A percentile compares a stretch with the other conserved stretches of the same genome.
Evolutionary conservation across 371 early-diverging fungal genomes (phyloP).

Genomic region (Rhizopus stolonifer): DNA sequence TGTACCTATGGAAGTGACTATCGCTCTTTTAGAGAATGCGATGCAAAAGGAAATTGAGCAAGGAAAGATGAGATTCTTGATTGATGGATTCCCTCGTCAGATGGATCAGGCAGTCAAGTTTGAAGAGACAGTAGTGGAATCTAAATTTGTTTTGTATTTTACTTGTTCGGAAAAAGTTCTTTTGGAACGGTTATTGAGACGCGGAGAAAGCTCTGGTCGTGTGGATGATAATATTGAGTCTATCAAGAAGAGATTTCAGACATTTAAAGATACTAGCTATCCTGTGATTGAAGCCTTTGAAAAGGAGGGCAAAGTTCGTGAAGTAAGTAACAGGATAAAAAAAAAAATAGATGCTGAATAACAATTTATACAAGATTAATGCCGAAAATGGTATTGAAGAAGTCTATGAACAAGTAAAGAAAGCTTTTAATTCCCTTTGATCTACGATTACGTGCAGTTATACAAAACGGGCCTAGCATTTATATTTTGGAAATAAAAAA

Average conservation of each 20-base stretch:
- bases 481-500: no score
- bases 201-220: constrained; percentile 88
- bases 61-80: constrained; percentile 70
- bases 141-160: constrained; percentile 77
- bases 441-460: no score
- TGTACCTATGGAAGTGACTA: constrained; percentile 95
- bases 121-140: constrained; percentile 73
- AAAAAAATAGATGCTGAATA: no score
- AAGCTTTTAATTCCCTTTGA: constrained; percentile 33
- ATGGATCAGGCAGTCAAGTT: constrained; percentile 91
- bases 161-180: constrained; percentile 86
- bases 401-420: constrained; percentile 57
- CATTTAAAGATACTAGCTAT: constrained; percentile 77
- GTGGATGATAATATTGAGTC: constrained; percentile 92
- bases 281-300: constrained; percentile 86
- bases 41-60: constrained; percentile 72
- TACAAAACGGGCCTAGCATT: no score
- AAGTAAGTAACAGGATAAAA: no score
- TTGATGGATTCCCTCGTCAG: constrained; percentile 60
- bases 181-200: constrained; percentile 78
- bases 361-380: no score
- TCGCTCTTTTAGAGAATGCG: constrained; percentile 83
- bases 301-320: constrained; percentile 69
- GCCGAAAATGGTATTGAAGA: constrained; percentile 53
- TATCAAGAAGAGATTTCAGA: constrained; percentile 91